phyloP scores from a whole-genome alignment of 2,329 filamentous ascomycete species.

The Fusarium sulawesiense region DNA sequence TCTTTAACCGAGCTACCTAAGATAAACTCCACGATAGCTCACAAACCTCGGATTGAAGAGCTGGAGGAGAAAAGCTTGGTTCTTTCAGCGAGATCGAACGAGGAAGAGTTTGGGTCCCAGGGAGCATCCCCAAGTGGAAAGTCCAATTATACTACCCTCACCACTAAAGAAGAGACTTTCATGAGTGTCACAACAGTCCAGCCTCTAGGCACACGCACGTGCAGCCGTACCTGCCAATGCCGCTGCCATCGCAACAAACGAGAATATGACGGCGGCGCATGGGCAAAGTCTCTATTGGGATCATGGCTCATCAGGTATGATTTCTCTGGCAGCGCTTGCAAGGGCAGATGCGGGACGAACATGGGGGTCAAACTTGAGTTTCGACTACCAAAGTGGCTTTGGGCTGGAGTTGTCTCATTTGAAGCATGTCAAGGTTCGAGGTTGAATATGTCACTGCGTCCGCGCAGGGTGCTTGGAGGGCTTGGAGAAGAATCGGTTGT shows the following conservation, averaged over 20 bases:
- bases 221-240: conserved; percentile 8
- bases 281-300: background rate
- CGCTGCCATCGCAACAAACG: conserved; percentile 4
- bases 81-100: rapidly evolving
- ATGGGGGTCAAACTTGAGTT: background rate
- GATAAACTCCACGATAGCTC: rapidly evolving
- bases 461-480: background rate
- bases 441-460: background rate
- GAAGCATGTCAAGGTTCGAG: background rate
- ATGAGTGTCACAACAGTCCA: background rate
- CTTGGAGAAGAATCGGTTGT: rapidly evolving
- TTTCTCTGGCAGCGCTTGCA: rapidly evolving
- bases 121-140: rapidly evolving
- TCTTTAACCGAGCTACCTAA: rapidly evolving
- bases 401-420: background rate
- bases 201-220: background rate
- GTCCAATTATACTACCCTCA: background rate
- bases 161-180: background rate
- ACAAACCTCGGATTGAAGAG: rapidly evolving
- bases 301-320: conserved; percentile 18
- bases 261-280: background rate
- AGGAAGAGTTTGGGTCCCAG: rapidly evolving
- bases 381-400: conserved; percentile 25
- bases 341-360: rapidly evolving
- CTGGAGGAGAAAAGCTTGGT: rapidly evolving